Percentiles rank a stretch among this genome's conserved stretches.
phyloP scores from a whole-genome alignment of 305 asterid genomes.

The Solanum hybrid region DNA sequence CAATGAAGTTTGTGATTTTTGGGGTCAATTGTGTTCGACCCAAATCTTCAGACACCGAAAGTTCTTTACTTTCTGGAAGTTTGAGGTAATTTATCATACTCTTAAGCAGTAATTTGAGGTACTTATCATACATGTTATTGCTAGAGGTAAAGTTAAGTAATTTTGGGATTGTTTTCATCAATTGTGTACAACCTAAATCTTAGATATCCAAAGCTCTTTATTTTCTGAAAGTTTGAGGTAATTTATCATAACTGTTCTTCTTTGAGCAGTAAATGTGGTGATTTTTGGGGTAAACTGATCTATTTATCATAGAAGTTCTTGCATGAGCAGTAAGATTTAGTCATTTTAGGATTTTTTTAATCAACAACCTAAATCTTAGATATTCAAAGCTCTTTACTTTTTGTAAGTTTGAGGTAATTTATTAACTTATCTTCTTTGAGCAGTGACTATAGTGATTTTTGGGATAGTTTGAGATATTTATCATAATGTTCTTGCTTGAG shows the following conservation, averaged over 20 bases:
- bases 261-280: background rate
- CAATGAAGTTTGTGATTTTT: background rate
- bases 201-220: background rate
- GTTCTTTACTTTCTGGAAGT: conserved; percentile 4
- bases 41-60: background rate
- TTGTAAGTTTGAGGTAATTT: conserved; percentile 13
- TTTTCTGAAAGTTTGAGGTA: background rate
- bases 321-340: background rate
- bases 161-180: background rate
- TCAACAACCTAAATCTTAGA: background rate
- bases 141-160: background rate
- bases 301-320: background rate
- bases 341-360: background rate
- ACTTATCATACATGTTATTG: background rate
- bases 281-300: background rate
- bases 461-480: background rate
- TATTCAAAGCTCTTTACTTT: background rate
- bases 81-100: conserved; percentile 8
- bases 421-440: background rate
- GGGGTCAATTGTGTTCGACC: background rate
- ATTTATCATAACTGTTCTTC: background rate
- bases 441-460: background rate
- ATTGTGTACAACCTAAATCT: background rate
- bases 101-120: background rate
- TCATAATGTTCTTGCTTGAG: background rate